These are phyloP conservation scores for Syncephalastrum sp. DNA, from an alignment of 371 early-diverging fungal species.

Conservation along the genomic window DNA sequence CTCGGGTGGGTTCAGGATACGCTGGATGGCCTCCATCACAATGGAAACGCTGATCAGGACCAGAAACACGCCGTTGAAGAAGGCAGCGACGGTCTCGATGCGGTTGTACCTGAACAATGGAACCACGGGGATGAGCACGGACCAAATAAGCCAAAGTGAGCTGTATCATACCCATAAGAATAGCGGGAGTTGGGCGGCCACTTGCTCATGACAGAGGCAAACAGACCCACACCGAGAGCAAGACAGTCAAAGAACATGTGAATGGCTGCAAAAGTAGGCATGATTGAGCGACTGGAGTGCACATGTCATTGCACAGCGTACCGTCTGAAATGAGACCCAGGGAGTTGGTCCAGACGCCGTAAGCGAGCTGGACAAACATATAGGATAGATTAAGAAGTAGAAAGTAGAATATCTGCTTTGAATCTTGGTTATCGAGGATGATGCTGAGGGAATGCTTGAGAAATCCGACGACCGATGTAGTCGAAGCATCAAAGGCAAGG, in stretches of 20 bases:
- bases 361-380: conserved; percentile 89
- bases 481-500: conserved; percentile 31
- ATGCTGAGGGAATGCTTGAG: conserved; percentile 50
- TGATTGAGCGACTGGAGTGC: not conserved
- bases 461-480: conserved; percentile 31
- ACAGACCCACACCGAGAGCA: conserved; percentile 83
- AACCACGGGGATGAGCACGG: not conserved
- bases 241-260: conserved; percentile 98
- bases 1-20: conserved; percentile 82
- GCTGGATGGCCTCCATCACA: conserved; percentile 85
- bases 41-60: conserved; percentile 87
- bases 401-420: conserved; percentile 91
- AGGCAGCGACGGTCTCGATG: conserved; percentile 90
- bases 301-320: conserved; percentile 22
- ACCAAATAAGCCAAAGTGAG: conserved; percentile 28
- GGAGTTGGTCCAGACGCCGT: conserved; percentile 91
- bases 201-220: conserved; percentile 88
- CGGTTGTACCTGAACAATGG: conserved; percentile 67
- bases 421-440: conserved; percentile 67
- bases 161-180: conserved; percentile 67
- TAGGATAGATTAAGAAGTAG: conserved; percentile 89
- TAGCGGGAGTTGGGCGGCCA: conserved; percentile 81
- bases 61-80: conserved; percentile 88
- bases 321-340: conserved; percentile 92
- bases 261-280: conserved; percentile 57